These are phyloP conservation scores for Diplodia sapinea DNA, from an alignment of 2,329 filamentous ascomycete species.

Conservation along the genomic window DNA sequence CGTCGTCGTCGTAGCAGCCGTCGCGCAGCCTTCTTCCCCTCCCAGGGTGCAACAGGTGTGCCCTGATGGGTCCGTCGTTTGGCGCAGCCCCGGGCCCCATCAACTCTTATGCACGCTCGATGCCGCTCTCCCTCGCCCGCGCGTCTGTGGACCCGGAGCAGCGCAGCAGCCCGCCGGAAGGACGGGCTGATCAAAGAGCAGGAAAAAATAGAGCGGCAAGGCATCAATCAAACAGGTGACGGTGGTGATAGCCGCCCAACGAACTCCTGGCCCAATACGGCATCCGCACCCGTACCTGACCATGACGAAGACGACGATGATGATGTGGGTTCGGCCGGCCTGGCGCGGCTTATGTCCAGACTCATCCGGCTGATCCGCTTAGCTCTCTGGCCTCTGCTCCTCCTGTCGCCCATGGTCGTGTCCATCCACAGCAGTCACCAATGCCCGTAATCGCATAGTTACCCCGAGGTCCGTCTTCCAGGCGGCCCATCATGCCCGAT, in stretches of 20 bases:
- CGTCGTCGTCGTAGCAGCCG: background rate
- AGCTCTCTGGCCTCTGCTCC: background rate
- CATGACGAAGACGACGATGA: too few relatives aligned
- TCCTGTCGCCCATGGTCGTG: background rate
- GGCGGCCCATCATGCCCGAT: background rate
- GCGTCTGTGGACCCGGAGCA: background rate
- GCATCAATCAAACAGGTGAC: background rate
- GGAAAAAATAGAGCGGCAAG: background rate
- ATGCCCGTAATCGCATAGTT: background rate
- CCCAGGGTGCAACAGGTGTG: background rate
- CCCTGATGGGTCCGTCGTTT: background rate
- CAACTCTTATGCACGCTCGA: slow-evolving; percentile 26
- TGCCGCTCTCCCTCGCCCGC: slow-evolving; percentile 21
- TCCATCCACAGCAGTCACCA: too few relatives aligned
- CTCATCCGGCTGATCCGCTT: background rate
- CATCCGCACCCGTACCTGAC: too few relatives aligned
- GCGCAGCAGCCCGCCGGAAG: background rate
- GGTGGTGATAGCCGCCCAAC: background rate
- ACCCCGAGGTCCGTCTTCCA: background rate
- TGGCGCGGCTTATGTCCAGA: background rate
- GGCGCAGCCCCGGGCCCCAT: background rate
- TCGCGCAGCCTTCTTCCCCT: too few relatives aligned
- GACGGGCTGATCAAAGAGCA: background rate
- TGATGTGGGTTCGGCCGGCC: background rate
- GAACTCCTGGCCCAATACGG: background rate